Evolutionary conservation across 108 stramenopile genomes (phyloP), one percentile per base, ranked within the genome.

Genomic region (Cylindrotheca fusiformis): DNA sequence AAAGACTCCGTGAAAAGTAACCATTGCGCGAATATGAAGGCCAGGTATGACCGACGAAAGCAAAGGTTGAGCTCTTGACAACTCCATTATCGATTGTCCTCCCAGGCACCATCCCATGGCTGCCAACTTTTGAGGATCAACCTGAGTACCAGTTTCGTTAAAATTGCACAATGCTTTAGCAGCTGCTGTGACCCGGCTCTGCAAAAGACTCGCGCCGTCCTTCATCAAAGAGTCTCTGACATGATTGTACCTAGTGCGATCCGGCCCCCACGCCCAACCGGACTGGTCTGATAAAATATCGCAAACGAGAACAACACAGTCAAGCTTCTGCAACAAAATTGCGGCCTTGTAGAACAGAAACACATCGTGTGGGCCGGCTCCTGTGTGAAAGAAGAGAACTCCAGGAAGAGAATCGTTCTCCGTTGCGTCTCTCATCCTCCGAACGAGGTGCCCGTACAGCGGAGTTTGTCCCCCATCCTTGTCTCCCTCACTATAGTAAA

Each of bases 1-100:
- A 67, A 85, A 90, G 44, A 90, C 89, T 14, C 89, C 89, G 63
- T 90, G 89, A 54, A 79, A 90, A 12, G 84, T 71, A 8, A 72
- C 74, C 72, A 83, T 65, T 14, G 70, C 79, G 23, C 58, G 58
- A 12, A 82, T 66, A 5, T 45, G 4, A 33, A 60, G 41, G n/a
- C 56, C 46, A 10, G 28, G 32, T 21, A 47, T 48, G 8, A 58
- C 30, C 8, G 14, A 23, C 8, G 32, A 2, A 21, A 57, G 3
- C 32, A 18, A 6, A 10, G 36, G 33, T 49, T 4, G 2, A 77
- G 81, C 70, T 28, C 66, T 63, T 23, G 67, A 71, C 21, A 87
- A 32, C 52, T 85, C 80, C 41, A 85, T 55, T 32, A 86, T 74
- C 1, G 82, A 59, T 48, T 86, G 86, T 21, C 85, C 89, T 22